A percentile compares a stretch with the other conserved stretches of the same genome.
These are phyloP conservation scores for Mortierella sp. DNA, from an alignment of 371 early-diverging fungal genomes.

Conservation along the genomic window DNA sequence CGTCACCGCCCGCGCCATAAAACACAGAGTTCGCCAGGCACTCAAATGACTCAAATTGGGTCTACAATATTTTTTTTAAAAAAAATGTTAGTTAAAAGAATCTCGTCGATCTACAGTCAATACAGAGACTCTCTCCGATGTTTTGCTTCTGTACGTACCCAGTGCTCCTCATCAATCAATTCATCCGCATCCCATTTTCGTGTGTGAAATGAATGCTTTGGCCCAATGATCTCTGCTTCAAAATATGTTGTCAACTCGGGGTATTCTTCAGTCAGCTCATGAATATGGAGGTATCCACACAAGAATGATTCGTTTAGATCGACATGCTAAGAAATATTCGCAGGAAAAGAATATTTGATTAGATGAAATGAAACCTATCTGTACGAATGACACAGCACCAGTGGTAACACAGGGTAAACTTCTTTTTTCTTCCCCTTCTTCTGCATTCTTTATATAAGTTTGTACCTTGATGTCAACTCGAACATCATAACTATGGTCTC, in stretches of 20 bases:
- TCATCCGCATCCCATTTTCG: constrained; percentile 91
- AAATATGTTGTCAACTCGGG: constrained; percentile 88
- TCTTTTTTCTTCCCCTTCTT: neutral
- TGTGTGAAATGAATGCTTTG: constrained; percentile 82
- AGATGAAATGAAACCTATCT: too few relatives aligned
- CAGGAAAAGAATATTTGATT: neutral
- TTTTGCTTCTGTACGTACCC: too few relatives aligned
- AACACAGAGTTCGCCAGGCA: constrained; percentile 61
- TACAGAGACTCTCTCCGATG: too few relatives aligned
- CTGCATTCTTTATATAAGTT: neutral
- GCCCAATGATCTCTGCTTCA: constrained; percentile 79
- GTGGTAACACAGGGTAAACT: too few relatives aligned
- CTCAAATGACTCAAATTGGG: constrained; percentile 75
- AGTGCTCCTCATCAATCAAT: constrained; percentile 80
- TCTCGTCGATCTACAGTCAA: too few relatives aligned
- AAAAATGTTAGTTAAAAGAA: neutral
- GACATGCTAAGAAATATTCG: constrained; percentile 79
- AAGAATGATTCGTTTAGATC: constrained; percentile 77
- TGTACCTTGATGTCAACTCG: constrained; percentile 82
- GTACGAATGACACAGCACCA: too few relatives aligned
- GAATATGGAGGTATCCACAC: constrained; percentile 86
- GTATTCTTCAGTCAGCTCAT: constrained; percentile 84
- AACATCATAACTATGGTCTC: constrained; percentile 76
- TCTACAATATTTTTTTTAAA: constrained; percentile 42
- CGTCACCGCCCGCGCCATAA: constrained; percentile 19